Conservation (phyloP, 305 asterid species). For the Fraxinus albicans region DNA sequence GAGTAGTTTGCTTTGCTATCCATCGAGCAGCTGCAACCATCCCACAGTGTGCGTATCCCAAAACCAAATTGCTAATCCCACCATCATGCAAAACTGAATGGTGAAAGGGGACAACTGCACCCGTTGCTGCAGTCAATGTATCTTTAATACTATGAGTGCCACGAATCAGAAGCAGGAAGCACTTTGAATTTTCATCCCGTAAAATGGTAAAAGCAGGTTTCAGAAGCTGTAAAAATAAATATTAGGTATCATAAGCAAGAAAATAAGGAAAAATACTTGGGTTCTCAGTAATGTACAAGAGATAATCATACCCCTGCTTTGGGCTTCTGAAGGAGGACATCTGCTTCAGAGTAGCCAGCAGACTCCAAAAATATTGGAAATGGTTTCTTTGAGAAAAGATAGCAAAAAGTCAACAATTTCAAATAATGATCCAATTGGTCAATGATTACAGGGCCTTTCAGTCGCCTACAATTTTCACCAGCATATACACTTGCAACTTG, state of each 20-base stretch:
- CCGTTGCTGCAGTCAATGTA: constrained; percentile 86
- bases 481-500: constrained; percentile 85
- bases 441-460: constrained; percentile 67
- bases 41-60: constrained; percentile 95
- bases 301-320: constrained; percentile 75
- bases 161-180: constrained; percentile 86
- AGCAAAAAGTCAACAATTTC: constrained; percentile 68
- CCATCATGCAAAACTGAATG: constrained; percentile 85
- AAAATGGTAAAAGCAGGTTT: constrained; percentile 88
- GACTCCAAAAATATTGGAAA: constrained; percentile 75
- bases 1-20: constrained; percentile 82
- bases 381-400: constrained; percentile 79
- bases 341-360: constrained; percentile 56
- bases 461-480: constrained; percentile 61
- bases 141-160: constrained; percentile 95
- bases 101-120: constrained; percentile 96
- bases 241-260: constrained; percentile 5
- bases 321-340: constrained; percentile 84
- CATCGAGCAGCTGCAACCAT: constrained; percentile 99
- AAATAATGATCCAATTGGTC: constrained; percentile 60
- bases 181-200: constrained; percentile 66
- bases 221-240: constrained; percentile 60
- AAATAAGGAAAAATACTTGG: not conserved
- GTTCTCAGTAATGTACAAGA: not conserved
- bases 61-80: constrained; percentile 69